Base-by-base conservation (phyloP, 2,329 filamentous ascomycete species). In the Thelonectria olida region DNA sequence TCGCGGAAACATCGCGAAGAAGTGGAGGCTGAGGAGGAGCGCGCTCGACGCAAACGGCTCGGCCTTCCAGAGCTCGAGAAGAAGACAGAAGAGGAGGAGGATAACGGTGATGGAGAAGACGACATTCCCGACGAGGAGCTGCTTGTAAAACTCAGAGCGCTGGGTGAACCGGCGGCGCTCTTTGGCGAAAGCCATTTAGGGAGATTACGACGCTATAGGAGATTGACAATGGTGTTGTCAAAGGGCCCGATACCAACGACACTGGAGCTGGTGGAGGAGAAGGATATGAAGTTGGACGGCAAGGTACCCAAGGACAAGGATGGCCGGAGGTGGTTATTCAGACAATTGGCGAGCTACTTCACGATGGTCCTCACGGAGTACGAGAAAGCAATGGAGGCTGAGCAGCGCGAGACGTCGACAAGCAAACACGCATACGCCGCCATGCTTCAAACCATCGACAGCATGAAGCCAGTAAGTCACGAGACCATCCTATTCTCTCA, bases 301-400 rank as follows among this genome's bases (percentile, higher is more conserved):
- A 82, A 81, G 42, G 79, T 92, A 9, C 86, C 87, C 2, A 83
- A 80, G 69, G 91, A 94, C 68, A 81, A 80, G 19, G 86, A 89
- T 39, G 91, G 82, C 0, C 86, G 88, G 45, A 81, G 85, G 44
- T 93, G 91, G 77, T 81, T 99, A 39, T 95, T 91, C 80, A 85
- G 95, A 10, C 95, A 99, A 77, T 84, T 99, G 57, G 92, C 92
- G 19, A 96, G 92, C 49, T 99, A 97, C 81, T 98, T 99, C 80
- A 96, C 92, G 54, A 93, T 99, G 88, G 88, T 99, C n/a, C 82
- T 99, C 59, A 86, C 84, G 44, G 95, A 96, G 76, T 99, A 96
- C 90, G 88, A 94, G 70, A 74, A 81, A 39, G 93, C 94, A 5
- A 86, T 99, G 70, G 87, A 91, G 69, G 87, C 89, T 62, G 81